Conservation (phyloP, 768 basidiomycete genomes). For the Collybia mongolica region DNA sequence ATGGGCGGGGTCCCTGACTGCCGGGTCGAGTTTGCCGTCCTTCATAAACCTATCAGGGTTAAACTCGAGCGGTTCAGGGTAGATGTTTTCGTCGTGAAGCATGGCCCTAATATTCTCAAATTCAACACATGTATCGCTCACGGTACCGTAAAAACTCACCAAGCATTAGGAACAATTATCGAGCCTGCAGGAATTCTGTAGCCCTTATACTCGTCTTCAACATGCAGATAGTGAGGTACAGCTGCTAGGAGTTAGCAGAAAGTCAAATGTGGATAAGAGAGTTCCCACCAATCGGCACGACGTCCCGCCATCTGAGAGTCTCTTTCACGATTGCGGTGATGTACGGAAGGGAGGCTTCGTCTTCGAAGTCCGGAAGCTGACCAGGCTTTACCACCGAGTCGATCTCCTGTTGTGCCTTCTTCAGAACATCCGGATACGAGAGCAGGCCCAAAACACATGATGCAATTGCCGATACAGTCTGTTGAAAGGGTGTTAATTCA, state of each 20-base stretch:
- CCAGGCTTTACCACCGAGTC: slow-evolving; percentile 24
- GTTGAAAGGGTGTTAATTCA: neutral
- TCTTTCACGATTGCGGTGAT: slow-evolving; percentile 31
- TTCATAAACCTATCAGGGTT: slow-evolving; percentile 19
- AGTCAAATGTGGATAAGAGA: neutral
- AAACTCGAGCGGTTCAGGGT: slow-evolving; percentile 14
- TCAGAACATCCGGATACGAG: slow-evolving; percentile 22
- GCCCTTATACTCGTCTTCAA: slow-evolving; percentile 33
- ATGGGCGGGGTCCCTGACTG: neutral
- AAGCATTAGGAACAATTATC: slow-evolving; percentile 26
- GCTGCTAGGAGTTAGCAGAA: slow-evolving; percentile 13
- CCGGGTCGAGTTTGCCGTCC: slow-evolving; percentile 13
- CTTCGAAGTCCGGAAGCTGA: slow-evolving; percentile 28
- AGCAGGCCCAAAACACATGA: slow-evolving; percentile 22
- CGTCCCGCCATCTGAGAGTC: slow-evolving; percentile 24
- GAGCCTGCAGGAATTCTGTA: slow-evolving; percentile 31
- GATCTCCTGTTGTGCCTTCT: slow-evolving; percentile 28
- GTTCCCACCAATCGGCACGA: slow-evolving; percentile 19
- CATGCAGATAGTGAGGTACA: slow-evolving; percentile 23
- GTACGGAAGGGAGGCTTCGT: slow-evolving; percentile 26
- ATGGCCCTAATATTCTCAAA: slow-evolving; percentile 8
- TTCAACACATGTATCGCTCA: neutral
- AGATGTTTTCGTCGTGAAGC: slow-evolving; percentile 11
- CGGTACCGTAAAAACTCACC: slow-evolving; percentile 12
- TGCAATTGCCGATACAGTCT: slow-evolving; percentile 18